Base-by-base conservation (phyloP, 129 eudicot species). In the Ambrosia artemisiifolia region DNA sequence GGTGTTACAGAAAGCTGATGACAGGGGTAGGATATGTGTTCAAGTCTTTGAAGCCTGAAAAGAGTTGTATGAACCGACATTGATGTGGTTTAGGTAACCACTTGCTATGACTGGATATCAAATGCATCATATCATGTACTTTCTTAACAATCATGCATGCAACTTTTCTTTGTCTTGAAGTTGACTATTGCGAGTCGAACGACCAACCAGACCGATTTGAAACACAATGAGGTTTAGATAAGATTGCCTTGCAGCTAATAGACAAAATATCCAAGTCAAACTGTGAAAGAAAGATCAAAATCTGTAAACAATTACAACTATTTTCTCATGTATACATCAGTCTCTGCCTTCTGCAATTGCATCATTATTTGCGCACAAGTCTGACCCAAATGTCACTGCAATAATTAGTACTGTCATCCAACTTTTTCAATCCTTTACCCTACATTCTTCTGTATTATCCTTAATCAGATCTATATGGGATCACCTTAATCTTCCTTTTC, bases 301-400 rank as follows among this genome's bases (percentile, higher is more conserved):
- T 44, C 77, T 60, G 67, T 30, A 60, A 60, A 72, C 20, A 61
- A 61, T 32, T 32, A 40, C 54, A 70, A 43, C 56, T 42, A 57
- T 48, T 34, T 44, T 72, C 51, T 60, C 33, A 85, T 24, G 28
- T 84, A 85, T 82, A 87, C 87, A 82, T 79, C 73, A 19, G 34
- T 46, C 47, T 47, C 48, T 11, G 13, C 18, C 34, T 68, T 33
- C 64, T 48, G 8, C 60, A 14, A 40, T 34, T 16, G 51, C 50
- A 53, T 70, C 9, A 49, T 69, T 56, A 59, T 46, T 30, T 63
- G 28, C 28, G 28, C 28, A 24, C 28, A 24, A 24, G 28, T 24
- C 28, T 24, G 28, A 24, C 28, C 28, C 28, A 24, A 24, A 24
- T 24, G 28, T 24, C 28, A 24, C 28, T 24, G 28, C 28, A 24